Evolutionary conservation across 2,329 filamentous ascomycete genomes (phyloP), one percentile per base, ranked within the genome.

Genomic region (Nemania bipapillata): DNA sequence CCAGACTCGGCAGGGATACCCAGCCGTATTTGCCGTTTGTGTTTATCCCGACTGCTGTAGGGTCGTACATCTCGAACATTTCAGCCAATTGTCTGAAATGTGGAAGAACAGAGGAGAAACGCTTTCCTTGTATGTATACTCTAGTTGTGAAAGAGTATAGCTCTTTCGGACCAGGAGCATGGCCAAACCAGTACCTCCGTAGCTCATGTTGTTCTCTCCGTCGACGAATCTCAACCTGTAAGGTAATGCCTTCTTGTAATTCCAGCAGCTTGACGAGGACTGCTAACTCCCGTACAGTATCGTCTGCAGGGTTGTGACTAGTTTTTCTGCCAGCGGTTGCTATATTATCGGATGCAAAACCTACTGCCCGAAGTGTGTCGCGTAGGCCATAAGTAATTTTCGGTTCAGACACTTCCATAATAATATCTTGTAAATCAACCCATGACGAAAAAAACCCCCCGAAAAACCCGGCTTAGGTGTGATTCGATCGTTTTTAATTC

Each of bases 371-470:
- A 62, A 70, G 65, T 24, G 65, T 65, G 17, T 53, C 47, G 45
- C 57, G 61, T 52, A 65, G n/a, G 61, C 68, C 53, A 5, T n/a
- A 26, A 30, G 57, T 40, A 22, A n/a, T 53, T 24, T 50, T 35
- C 22, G 20, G 26, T 20, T 57, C 5, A 22, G 28, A n/a, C n/a
- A 66, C 22, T 58, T 64, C 63, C 22, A 54, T 52, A 2, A 49
- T 28, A 26, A n/a, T n/a, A 70, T 64, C 64, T 61, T 67, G 55
- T n/a, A 70, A 50, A 47, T 67, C 60, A 40, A 68, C 68, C 59
- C 60, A 65, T 52, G 52, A 69, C 6, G 47, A 64, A 12, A 67
- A 64, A 28, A 60, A 70, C n/a, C n/a, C n/a, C n/a, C 30, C 12
- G 60, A 7, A 64, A 24, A 37, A 65, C 20, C n/a, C 42, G 52